phyloP scores from a whole-genome alignment of 441 rosid genomes.

The Rhodomyrtus psidioides region DNA sequence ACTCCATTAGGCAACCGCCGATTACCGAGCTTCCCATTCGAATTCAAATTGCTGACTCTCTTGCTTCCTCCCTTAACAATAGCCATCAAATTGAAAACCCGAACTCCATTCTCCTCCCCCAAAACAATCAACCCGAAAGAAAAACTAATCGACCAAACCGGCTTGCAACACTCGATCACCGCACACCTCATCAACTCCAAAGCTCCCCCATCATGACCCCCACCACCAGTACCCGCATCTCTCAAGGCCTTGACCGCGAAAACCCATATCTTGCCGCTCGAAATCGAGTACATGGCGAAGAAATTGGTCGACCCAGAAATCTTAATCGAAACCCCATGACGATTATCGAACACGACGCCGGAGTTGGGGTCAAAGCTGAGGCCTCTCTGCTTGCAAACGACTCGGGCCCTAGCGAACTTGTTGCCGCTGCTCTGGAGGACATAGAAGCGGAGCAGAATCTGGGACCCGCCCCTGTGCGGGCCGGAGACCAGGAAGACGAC shows the following conservation, averaged over 20 bases:
- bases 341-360: conserved; percentile 47
- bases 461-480: conserved; percentile 49
- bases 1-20: conserved; percentile 37
- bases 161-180: conserved; percentile 46
- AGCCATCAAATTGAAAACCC: conserved; percentile 47
- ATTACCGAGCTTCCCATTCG: conserved; percentile 13
- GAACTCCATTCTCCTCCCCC: conserved; percentile 63
- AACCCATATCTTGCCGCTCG: conserved; percentile 43
- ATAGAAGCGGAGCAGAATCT: conserved; percentile 48
- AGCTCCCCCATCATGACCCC: conserved; percentile 5
- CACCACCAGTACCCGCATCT: conserved; percentile 10
- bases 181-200: conserved; percentile 69
- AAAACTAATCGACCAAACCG: conserved; percentile 48
- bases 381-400: conserved; percentile 51
- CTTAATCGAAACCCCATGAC: conserved; percentile 46
- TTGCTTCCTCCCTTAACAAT: conserved; percentile 37
- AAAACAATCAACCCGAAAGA: conserved; percentile 51
- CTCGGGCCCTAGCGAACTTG: conserved; percentile 34
- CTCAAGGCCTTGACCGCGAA: conserved; percentile 43
- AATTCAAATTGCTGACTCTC: conserved; percentile 25
- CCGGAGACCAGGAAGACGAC: conserved; percentile 40
- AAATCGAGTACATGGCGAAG: conserved; percentile 48
- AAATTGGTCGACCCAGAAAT: conserved; percentile 55
- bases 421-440: conserved; percentile 15
- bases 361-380: conserved; percentile 33